Evolutionary conservation across 176 grass and related monocot species (phyloP).

Genomic region (Triticum timopheevii): DNA sequence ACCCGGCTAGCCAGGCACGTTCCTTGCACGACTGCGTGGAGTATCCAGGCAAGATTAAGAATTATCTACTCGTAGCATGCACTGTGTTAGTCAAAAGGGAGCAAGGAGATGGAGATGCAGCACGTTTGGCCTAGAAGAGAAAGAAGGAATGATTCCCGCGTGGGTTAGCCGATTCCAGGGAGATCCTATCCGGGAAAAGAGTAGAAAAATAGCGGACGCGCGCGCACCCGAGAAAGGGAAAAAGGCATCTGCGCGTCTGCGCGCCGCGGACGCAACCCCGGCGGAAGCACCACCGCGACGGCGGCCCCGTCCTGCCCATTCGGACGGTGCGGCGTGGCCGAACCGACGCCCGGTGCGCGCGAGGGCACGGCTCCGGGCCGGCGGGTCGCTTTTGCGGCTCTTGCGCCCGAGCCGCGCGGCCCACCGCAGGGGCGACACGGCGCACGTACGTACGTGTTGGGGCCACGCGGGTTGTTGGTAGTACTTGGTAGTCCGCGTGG

Average conservation of each 20-base stretch:
- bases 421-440: neutral
- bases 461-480: neutral
- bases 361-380: neutral
- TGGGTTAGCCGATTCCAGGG: neutral
- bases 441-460: neutral
- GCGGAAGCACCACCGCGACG: neutral
- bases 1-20: neutral
- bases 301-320: neutral
- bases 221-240: neutral
- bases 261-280: neutral
- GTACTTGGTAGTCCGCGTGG: neutral
- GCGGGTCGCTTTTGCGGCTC: neutral
- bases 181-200: neutral
- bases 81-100: neutral
- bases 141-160: neutral
- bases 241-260: neutral
- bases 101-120: neutral
- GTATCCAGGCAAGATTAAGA: neutral
- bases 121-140: neutral
- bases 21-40: neutral
- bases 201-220: neutral
- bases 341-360: neutral
- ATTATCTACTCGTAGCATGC: neutral
- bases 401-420: neutral
- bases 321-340: neutral